phyloP scores from a whole-genome alignment of 768 basidiomycete species.

The Coprinopsis sp. region DNA sequence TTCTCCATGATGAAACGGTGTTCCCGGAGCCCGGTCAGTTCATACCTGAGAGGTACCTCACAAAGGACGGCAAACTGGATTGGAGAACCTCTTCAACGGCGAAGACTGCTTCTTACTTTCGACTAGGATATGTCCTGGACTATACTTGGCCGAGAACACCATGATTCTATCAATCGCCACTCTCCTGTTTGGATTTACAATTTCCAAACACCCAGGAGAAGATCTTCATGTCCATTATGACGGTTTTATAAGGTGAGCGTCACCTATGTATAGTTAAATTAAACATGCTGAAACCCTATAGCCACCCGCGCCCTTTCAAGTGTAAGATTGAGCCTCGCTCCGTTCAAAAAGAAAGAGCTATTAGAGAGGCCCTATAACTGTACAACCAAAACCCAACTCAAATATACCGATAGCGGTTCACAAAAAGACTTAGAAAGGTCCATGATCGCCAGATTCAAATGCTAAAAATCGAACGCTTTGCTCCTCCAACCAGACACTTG shows the following conservation, averaged over 20 bases:
- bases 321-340: slow-evolving; percentile 35
- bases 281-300: slow-evolving; percentile 11
- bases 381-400: too few relatives aligned
- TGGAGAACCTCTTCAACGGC: neutral
- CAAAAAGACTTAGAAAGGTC: too few relatives aligned
- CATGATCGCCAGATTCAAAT: too few relatives aligned
- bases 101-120: slow-evolving; percentile 11
- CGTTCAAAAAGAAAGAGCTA: neutral
- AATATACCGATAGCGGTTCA: too few relatives aligned
- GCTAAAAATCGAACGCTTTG: slow-evolving; percentile 28
- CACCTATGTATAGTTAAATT: neutral
- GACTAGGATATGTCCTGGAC: slow-evolving; percentile 32
- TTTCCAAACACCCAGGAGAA: slow-evolving; percentile 27
- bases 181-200: slow-evolving; percentile 23
- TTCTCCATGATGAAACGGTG: slow-evolving; percentile 10
- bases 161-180: slow-evolving; percentile 28
- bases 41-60: slow-evolving; percentile 12
- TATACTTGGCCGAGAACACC: slow-evolving; percentile 27
- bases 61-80: neutral
- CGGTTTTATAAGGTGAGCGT: slow-evolving; percentile 8
- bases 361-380: neutral
- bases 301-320: slow-evolving; percentile 38
- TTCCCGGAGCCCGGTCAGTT: slow-evolving; percentile 10
- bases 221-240: slow-evolving; percentile 1
- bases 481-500: slow-evolving; percentile 28